A percentile compares a stretch with the other conserved stretches of the same genome.
Evolutionary conservation across 106 monocot genomes (phyloP).

Genomic region (Amphibolis antarctica): DNA sequence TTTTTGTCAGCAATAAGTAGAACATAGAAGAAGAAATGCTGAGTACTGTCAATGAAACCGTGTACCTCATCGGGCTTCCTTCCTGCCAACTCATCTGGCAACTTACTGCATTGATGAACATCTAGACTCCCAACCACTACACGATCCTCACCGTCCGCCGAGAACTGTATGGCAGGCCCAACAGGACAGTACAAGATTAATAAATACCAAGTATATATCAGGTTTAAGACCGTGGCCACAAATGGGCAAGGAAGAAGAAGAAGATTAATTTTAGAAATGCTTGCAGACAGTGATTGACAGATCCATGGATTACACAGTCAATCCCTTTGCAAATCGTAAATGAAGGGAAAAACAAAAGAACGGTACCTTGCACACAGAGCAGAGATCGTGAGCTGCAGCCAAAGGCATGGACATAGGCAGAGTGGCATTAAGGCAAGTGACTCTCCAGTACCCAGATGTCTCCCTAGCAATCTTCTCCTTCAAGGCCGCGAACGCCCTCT

Average conservation of each 20-base stretch:
- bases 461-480: slow-evolving; percentile 61
- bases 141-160: slow-evolving; percentile 42
- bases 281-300: no score
- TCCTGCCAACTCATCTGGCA: slow-evolving; percentile 72
- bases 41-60: neutral
- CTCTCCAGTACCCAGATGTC: slow-evolving; percentile 48
- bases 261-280: no score
- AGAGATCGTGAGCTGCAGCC: slow-evolving; percentile 32
- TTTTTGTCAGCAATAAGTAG: neutral
- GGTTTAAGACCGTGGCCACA: no score
- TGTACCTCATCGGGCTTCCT: slow-evolving; percentile 73
- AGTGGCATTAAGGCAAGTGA: slow-evolving; percentile 78
- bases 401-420: slow-evolving; percentile 40
- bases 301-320: no score
- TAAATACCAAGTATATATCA: no score
- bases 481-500: slow-evolving; percentile 70
- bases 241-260: no score
- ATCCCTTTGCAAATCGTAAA: no score
- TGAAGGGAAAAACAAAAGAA: neutral
- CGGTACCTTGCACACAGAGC: slow-evolving; percentile 56
- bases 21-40: neutral
- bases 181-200: no score
- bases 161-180: slow-evolving; percentile 34
- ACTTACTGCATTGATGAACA: slow-evolving; percentile 63
- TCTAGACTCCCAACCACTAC: slow-evolving; percentile 83